These are phyloP conservation scores for Tuber brumale DNA, from an alignment of 495 filamentous ascomycete genomes.

Conservation along the genomic window DNA sequence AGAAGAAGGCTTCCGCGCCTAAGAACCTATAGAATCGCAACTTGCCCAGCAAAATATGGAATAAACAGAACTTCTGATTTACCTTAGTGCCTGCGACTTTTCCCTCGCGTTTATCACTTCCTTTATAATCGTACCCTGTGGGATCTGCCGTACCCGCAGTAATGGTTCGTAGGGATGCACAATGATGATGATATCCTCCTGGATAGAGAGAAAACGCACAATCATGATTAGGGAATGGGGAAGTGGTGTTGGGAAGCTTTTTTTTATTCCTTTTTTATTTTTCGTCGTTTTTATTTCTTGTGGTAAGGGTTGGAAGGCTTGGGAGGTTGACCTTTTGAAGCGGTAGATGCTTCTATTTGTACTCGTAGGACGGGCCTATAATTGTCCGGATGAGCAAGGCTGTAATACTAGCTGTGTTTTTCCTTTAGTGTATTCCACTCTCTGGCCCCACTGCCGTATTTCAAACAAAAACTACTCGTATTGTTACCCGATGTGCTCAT, in stretches of 20 bases:
- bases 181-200: conserved; percentile 30
- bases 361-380: neutral
- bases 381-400: conserved; percentile 1
- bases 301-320: neutral
- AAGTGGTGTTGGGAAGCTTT: conserved; percentile 31
- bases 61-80: conserved; percentile 1
- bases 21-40: conserved; percentile 31
- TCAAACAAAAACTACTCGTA: neutral
- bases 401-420: conserved; percentile 4
- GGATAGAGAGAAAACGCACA: conserved; percentile 27
- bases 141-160: neutral
- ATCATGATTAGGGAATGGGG: conserved; percentile 21
- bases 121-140: neutral
- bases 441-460: neutral
- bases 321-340: neutral
- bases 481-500: neutral
- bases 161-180: conserved; percentile 14
- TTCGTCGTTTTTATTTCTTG: conserved; percentile 8
- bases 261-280: conserved; percentile 19
- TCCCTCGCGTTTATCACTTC: neutral
- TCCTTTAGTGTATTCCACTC: neutral
- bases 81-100: neutral
- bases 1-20: conserved; percentile 80
- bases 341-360: conserved; percentile 2
- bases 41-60: conserved; percentile 16